Evolutionary conservation across 805 yeast species (phyloP), one percentile per base, ranked within the genome.

Genomic region (Dipodascus albidus): DNA sequence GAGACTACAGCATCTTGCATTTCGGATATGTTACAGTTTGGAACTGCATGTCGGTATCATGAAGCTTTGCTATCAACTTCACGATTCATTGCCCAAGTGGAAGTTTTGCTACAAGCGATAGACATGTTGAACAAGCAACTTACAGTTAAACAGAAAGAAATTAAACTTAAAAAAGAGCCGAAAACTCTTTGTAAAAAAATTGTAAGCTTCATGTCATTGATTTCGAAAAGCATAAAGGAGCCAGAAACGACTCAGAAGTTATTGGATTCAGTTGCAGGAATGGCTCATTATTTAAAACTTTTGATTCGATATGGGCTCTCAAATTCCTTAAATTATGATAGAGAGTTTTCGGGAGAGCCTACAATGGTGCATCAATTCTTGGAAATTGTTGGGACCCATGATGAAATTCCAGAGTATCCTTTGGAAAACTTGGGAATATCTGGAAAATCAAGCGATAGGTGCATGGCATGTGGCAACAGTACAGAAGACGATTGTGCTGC

Each of bases 201-300:
- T 4, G 90, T 93, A 84, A 81, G 87, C 50, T 91, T 88, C 69
- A 75, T 93, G 64, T 89, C 96, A 0, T 75, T 88, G 33, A 70
- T 93, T 47, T 75, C 96, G 57, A 59, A 56, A 21, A 55, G 59
- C 11, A 55, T 58, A 22, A 53, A 55, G 19, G 56, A 57, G 2
- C 55, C 58, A 57, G 64, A 61, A 9, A 55, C 59, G 23, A 62
- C 71, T 1, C 64, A 61, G 35, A 73, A 70, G 21, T 63, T 91
- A 42, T 75, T 93, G 59, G 80, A 91, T 0, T 80, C 90, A 9
- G 90, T 90, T 3, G 87, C 96, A 1, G 89, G 95, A 0, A 72
- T 91, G 60, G 97, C 99, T 0, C 98, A 93, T 65, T 91, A 89
- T 67, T 73, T 93, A 61, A 93, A 93, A 66, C 74, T 91, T 3